Evolutionary conservation across 192 early-diverging fungal genomes (phyloP).

Genomic region (Backusella circina): DNA sequence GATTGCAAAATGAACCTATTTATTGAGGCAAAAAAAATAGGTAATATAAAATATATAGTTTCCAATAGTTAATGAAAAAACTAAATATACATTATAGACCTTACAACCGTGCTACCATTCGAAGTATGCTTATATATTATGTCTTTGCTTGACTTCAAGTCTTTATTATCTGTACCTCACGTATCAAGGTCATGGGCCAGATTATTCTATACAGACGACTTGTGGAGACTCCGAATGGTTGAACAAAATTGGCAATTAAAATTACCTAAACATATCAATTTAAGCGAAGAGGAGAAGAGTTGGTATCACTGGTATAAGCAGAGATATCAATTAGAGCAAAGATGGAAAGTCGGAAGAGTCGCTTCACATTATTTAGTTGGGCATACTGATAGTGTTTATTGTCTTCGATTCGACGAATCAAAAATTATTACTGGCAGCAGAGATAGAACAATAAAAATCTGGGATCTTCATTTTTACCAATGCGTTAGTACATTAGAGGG

Average conservation of each 20-base stretch:
- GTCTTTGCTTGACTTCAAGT: conserved; percentile 7
- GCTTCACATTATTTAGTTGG: conserved; percentile 62
- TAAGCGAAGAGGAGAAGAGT: conserved; percentile 6
- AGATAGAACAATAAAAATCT: conserved; percentile 80
- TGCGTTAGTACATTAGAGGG: conserved; percentile 65
- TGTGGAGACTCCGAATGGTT: conserved; percentile 6
- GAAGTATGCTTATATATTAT: conserved; percentile 11
- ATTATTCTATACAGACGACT: neutral
- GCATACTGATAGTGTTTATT: conserved; percentile 87
- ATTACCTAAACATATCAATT: neutral
- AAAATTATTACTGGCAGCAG: conserved; percentile 81
- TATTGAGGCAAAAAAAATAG: neutral
- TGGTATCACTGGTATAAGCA: conserved; percentile 78
- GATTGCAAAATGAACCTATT: neutral
- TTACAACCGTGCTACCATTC: neutral
- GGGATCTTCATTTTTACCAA: conserved; percentile 69
- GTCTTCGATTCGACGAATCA: conserved; percentile 82
- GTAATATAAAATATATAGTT: neutral
- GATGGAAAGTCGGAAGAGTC: conserved; percentile 53
- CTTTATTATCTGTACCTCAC: neutral
- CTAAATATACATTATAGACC: conserved; percentile 1
- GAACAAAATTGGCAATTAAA: conserved; percentile 8
- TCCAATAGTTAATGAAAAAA: neutral
- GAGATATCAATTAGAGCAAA: conserved; percentile 58
- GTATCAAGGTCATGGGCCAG: conserved; percentile 8